These are phyloP conservation scores for Millerozyma acaciae DNA, from an alignment of 805 yeast species.

Conservation along the genomic window DNA sequence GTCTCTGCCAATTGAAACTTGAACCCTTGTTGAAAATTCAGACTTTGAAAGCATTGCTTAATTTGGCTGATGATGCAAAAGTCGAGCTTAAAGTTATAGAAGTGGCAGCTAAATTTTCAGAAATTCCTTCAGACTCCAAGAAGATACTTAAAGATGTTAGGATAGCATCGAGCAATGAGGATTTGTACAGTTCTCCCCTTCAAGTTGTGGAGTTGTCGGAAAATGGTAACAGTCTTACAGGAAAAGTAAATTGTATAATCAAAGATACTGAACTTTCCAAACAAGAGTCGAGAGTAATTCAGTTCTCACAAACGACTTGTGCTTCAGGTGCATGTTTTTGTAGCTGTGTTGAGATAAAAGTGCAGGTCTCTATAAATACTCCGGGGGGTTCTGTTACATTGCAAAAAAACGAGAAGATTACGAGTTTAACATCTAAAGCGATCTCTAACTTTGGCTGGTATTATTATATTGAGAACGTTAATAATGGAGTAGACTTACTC, in stretches of 20 bases:
- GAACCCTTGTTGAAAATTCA: conserved; percentile 8
- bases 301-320: conserved; percentile 17
- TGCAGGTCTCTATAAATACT: conserved; percentile 4
- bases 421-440: neutral
- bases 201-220: no score
- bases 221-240: no score
- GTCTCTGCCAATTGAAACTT: conserved; percentile 18
- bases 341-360: conserved; percentile 13
- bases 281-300: conserved; percentile 13
- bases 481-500: neutral
- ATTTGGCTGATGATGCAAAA: neutral
- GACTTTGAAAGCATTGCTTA: conserved; percentile 7
- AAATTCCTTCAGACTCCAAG: no score
- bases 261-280: no score
- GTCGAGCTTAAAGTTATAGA: neutral
- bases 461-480: neutral
- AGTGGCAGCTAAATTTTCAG: neutral
- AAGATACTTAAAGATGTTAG: no score
- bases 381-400: neutral
- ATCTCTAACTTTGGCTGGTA: no score
- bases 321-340: conserved; percentile 22
- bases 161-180: no score
- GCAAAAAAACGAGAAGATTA: neutral
- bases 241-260: no score
- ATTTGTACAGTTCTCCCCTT: neutral